These are phyloP conservation scores for Suillus clintonianus DNA, from an alignment of 768 basidiomycete genomes.

Conservation along the genomic window DNA sequence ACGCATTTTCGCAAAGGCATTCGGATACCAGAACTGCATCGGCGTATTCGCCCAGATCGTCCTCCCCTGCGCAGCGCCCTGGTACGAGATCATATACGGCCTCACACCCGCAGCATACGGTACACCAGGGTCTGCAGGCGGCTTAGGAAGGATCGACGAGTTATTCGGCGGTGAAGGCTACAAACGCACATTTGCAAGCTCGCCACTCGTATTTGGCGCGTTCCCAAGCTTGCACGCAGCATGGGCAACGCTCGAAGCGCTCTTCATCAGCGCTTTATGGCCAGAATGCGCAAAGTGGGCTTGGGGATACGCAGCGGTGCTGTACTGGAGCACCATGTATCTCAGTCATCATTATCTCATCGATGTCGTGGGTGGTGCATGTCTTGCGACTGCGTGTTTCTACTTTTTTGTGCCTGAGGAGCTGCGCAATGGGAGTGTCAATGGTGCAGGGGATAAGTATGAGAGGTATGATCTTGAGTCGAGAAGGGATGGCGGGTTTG, in stretches of 20 bases:
- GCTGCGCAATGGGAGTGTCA: conserved; percentile 57
- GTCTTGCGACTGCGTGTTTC: conserved; percentile 85
- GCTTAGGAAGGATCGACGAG: conserved; percentile 88
- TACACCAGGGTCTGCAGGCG: conserved; percentile 92
- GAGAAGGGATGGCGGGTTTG: conserved; percentile 23
- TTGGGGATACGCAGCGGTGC: conserved; percentile 81
- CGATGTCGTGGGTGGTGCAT: conserved; percentile 93
- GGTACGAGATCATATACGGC: conserved; percentile 98
- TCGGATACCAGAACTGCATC: conserved; percentile 90
- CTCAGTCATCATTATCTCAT: conserved; percentile 98
- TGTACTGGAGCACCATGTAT: conserved; percentile 99
- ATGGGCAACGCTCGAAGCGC: conserved; percentile 86
- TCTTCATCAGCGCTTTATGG: conserved; percentile 96
- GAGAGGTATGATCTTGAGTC: conserved; percentile 77
- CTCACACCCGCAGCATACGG: conserved; percentile 92
- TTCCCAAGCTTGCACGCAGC: conserved; percentile 94
- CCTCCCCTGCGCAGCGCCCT: conserved; percentile 91
- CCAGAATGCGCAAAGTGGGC: conserved; percentile 64
- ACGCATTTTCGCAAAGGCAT: conserved; percentile 81
- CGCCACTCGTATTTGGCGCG: conserved; percentile 95
- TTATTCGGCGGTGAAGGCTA: conserved; percentile 80
- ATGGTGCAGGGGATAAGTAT: conserved; percentile 56
- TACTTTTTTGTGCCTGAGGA: conserved; percentile 86
- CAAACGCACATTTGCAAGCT: conserved; percentile 76
- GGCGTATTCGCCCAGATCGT: conserved; percentile 89